phyloP scores from a whole-genome alignment of 306 rosid genomes.

The Malus sieversii region DNA sequence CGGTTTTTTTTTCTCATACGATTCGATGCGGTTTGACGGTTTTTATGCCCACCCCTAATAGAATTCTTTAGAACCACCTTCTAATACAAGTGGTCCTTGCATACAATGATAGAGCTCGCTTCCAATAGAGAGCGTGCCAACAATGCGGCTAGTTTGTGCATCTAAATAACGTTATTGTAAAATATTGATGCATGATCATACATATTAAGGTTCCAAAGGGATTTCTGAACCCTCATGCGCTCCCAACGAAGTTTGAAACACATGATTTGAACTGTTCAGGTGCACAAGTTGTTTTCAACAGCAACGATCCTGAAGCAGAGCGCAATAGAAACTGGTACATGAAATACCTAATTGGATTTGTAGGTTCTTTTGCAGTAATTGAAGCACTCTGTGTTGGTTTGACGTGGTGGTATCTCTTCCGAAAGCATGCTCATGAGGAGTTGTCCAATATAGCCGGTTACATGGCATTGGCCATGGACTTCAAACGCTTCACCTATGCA shows the following conservation, averaged over 20 bases:
- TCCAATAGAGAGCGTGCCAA: no score
- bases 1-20: no score
- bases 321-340: conserved; percentile 4
- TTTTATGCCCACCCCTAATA: no score
- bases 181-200: background rate
- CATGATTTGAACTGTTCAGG: conserved; percentile 17
- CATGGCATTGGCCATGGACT: conserved; percentile 20
- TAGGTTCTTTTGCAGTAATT: conserved; percentile 11
- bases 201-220: conserved; percentile 15
- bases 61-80: no score
- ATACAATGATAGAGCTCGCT: no score
- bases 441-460: conserved; percentile 22
- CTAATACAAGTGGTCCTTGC: no score
- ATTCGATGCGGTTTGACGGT: no score
- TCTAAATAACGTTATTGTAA: no score
- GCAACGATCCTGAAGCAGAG: background rate
- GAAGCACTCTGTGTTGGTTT: conserved; percentile 17
- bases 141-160: no score
- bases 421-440: conserved; percentile 23
- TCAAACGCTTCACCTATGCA: conserved; percentile 14
- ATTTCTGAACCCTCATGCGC: background rate
- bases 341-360: conserved; percentile 19
- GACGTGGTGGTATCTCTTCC: conserved; percentile 24
- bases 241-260: background rate
- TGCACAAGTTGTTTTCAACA: background rate